Evolutionary conservation across 768 basidiomycete species (phyloP), one percentile per base, ranked within the genome.

Genomic region (Boletus eberwhitei): DNA sequence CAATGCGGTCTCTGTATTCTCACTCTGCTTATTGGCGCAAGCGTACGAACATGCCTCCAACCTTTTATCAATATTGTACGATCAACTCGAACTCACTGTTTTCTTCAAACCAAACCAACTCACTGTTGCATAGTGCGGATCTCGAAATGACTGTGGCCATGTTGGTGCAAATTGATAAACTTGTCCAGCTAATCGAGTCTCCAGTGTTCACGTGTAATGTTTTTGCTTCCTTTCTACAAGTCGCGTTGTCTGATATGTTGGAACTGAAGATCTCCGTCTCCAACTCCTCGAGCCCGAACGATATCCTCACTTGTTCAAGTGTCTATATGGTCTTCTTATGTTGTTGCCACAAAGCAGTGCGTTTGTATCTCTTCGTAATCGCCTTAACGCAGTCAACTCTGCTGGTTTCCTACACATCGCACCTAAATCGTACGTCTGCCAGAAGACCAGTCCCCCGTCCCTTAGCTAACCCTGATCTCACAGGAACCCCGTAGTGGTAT

Each of bases 21-120:
- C 97, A 1, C 79, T 99, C 7, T 99, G 97, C 70, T 79, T 99
- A 29, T 79, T 99, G 24, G 97, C 97, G 6, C 97, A 99, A 69
- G 96, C 97, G 3, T 99, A 99, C 62, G 97, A 99, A 69, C 97
- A 99, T 71, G 97, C 96, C 2, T 96, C 93, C 21, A 98, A 95
- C 69, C 79, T 99, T 4, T 77, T 99, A 17, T 87, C 92, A 57
- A 98, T 97, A 55, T 98, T 99, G 96, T 94, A 67, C 55, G 86
- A 69, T 21, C 22, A 16, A 22, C 21, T 34, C 4, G 9, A 17
- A 2, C 48, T 40, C 8, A 21, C 37, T 11, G 34, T 11, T 11
- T 21, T 13, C 17, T 44, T 14, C 13, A 21, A 48, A 32, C 7
- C 8, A 29, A 29, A 26, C 22, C 22, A 12, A 40, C 55, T 60